Conservation (phyloP, 2,329 filamentous ascomycete genomes). For the Epichloe hybrida region DNA sequence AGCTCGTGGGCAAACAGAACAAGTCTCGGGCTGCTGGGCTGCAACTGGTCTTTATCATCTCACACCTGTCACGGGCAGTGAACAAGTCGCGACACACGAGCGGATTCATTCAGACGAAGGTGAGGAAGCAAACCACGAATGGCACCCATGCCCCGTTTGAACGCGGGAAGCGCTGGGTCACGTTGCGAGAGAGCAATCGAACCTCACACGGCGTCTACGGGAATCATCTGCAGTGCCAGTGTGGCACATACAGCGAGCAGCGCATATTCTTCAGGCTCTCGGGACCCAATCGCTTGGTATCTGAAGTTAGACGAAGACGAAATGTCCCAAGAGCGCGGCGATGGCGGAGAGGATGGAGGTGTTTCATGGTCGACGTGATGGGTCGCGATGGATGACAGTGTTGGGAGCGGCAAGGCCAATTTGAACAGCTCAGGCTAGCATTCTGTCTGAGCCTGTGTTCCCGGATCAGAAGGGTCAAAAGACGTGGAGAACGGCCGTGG, state of each 20-base stretch:
- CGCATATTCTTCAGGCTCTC: neutral
- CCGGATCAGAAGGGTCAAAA: neutral
- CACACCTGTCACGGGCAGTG: neutral
- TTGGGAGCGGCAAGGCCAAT: neutral
- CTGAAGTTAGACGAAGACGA: neutral
- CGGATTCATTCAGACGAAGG: neutral
- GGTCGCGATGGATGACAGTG: neutral
- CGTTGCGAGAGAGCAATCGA: neutral
- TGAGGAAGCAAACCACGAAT: slow-evolving; percentile 1
- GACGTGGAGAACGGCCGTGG: neutral
- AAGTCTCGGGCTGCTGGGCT: neutral
- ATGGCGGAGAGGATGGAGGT: neutral
- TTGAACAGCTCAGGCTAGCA: neutral
- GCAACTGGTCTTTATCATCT: neutral
- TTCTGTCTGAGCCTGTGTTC: neutral
- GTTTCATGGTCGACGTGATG: slow-evolving; percentile 4
- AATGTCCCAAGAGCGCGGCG: neutral
- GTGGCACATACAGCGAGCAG: neutral
- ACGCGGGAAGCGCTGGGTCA: neutral
- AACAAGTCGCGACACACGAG: neutral
- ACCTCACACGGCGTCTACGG: neutral
- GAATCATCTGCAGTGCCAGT: no score
- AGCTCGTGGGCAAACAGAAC: neutral
- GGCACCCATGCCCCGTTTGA: neutral
- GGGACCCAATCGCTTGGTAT: neutral